phyloP scores from a whole-genome alignment of 805 yeast genomes.

The Saccharomyces paradoxus region DNA sequence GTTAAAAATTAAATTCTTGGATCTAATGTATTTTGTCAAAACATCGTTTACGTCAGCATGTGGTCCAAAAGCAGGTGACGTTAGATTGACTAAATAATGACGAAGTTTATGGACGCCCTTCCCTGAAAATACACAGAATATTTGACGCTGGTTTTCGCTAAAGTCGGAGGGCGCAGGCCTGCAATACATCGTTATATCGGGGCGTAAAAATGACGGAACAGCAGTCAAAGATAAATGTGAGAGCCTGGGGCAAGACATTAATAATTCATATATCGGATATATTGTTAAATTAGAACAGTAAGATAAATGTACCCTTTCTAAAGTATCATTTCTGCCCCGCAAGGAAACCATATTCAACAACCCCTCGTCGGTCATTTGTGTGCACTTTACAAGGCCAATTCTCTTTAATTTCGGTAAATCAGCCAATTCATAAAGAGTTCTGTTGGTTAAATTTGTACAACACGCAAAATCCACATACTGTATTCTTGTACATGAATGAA shows the following conservation, averaged over 20 bases:
- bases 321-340: constrained; percentile 65
- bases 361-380: constrained; percentile 80
- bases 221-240: constrained; percentile 92
- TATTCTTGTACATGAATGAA: constrained; percentile 70
- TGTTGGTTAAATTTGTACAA: constrained; percentile 81
- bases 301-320: constrained; percentile 88
- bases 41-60: constrained; percentile 29
- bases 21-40: constrained; percentile 22
- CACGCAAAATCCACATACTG: constrained; percentile 94
- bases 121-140: constrained; percentile 91
- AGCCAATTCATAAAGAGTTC: constrained; percentile 67
- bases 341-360: constrained; percentile 57
- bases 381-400: constrained; percentile 89
- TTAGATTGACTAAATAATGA: constrained; percentile 47
- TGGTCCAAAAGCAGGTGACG: constrained; percentile 30
- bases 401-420: constrained; percentile 73
- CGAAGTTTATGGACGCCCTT: constrained; percentile 75
- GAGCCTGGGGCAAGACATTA: constrained; percentile 73
- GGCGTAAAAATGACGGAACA: constrained; percentile 76
- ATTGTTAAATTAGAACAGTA: constrained; percentile 78
- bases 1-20: constrained; percentile 20
- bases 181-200: constrained; percentile 79
- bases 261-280: constrained; percentile 64
- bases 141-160: constrained; percentile 71
- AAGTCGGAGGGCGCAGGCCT: constrained; percentile 91